Percentiles rank a stretch among this genome's conserved stretches.
phyloP scores from a whole-genome alignment of 1,139 yeast species.

The Yamadazyma triangularis region DNA sequence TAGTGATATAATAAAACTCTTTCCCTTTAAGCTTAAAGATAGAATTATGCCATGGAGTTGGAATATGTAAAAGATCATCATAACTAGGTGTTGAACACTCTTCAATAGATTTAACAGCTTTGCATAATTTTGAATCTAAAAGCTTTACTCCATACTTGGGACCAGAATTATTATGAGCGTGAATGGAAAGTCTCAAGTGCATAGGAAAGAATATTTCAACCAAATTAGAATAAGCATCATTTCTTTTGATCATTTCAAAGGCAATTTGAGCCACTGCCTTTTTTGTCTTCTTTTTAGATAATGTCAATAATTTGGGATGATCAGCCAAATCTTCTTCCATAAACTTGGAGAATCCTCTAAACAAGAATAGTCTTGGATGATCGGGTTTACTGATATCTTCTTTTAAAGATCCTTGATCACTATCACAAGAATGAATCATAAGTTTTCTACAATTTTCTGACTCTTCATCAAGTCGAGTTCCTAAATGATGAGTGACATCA shows the following conservation, averaged over 20 bases:
- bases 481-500: slow-evolving; percentile 27
- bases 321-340: slow-evolving; percentile 53
- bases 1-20: slow-evolving; percentile 22
- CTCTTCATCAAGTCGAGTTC: slow-evolving; percentile 28
- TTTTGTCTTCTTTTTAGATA: slow-evolving; percentile 47
- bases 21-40: slow-evolving; percentile 38
- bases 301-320: slow-evolving; percentile 30
- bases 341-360: slow-evolving; percentile 55
- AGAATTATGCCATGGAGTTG: slow-evolving; percentile 66
- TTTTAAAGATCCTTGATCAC: slow-evolving; percentile 32
- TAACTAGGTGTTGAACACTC: slow-evolving; percentile 23
- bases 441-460: slow-evolving; percentile 37
- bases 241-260: slow-evolving; percentile 59
- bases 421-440: slow-evolving; percentile 35
- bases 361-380: slow-evolving; percentile 50
- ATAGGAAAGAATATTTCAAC: slow-evolving; percentile 58
- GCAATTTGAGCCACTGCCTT: slow-evolving; percentile 51
- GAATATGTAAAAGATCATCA: slow-evolving; percentile 53
- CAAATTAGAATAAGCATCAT: slow-evolving; percentile 61
- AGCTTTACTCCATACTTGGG: slow-evolving; percentile 56
- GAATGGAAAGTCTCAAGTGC: slow-evolving; percentile 56
- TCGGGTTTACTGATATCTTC: slow-evolving; percentile 32
- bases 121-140: slow-evolving; percentile 41
- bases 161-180: slow-evolving; percentile 54
- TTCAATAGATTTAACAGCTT: slow-evolving; percentile 25